Evolutionary conservation across 1,139 yeast genomes (phyloP).

Genomic region (Nakaseomyces delphensis): DNA sequence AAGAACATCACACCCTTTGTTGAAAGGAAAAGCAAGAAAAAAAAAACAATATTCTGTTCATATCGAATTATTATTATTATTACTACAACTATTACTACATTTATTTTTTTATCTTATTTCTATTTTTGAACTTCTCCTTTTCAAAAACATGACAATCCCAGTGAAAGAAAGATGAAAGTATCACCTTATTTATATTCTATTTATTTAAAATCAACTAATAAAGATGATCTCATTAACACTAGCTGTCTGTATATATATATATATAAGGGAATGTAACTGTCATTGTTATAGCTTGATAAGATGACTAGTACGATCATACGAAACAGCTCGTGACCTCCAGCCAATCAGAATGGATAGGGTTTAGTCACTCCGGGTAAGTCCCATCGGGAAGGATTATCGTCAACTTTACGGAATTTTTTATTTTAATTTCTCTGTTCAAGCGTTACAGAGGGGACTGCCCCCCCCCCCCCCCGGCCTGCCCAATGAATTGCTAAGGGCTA

Average conservation of each 20-base stretch:
- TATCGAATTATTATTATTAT: not conserved
- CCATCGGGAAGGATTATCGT: too few species aligned
- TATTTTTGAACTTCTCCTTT: not conserved
- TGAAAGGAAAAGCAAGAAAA: not conserved
- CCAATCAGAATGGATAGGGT: not conserved
- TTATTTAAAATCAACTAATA: not conserved
- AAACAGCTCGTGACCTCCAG: not conserved
- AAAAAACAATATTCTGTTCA: not conserved
- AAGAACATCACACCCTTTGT: too few species aligned
- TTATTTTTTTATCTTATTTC: not conserved
- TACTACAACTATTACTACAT: not conserved
- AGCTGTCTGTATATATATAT: not conserved
- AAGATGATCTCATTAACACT: not conserved
- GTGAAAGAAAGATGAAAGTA: not conserved
- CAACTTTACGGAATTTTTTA: too few species aligned
- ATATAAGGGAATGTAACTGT: too few species aligned
- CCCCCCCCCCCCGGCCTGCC: too few species aligned
- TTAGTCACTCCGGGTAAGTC: slow-evolving; percentile 1
- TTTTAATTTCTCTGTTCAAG: too few species aligned
- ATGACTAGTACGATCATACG: too few species aligned
- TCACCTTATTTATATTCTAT: slow-evolving; percentile 2
- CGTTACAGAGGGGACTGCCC: too few species aligned
- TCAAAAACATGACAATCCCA: not conserved
- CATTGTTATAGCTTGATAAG: too few species aligned
- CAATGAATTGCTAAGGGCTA: too few species aligned